phyloP scores from a whole-genome alignment of 495 filamentous ascomycete species.

The Podospora didyma region DNA sequence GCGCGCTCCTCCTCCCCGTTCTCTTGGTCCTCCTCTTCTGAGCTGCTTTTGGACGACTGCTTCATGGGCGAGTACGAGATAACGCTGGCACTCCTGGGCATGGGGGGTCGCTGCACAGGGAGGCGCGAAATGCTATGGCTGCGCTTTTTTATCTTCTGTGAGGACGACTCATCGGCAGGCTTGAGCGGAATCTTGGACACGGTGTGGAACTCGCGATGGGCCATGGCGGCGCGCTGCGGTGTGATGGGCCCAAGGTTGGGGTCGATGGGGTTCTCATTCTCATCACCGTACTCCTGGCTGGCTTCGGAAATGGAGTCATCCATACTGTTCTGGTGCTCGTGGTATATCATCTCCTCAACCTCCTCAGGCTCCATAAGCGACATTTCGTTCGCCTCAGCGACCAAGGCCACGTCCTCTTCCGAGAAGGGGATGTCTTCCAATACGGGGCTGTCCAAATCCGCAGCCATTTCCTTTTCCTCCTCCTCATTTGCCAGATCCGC shows the following conservation, averaged over 20 bases:
- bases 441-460: slow-evolving; percentile 23
- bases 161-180: slow-evolving; percentile 58
- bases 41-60: no score
- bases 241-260: slow-evolving; percentile 32
- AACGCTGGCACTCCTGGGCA: slow-evolving; percentile 38
- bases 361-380: slow-evolving; percentile 42
- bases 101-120: slow-evolving; percentile 30
- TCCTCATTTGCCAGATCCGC: slow-evolving; percentile 34
- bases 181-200: slow-evolving; percentile 75
- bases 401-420: slow-evolving; percentile 44
- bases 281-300: slow-evolving; percentile 61
- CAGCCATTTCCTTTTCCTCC: slow-evolving; percentile 14
- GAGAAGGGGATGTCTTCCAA: slow-evolving; percentile 35
- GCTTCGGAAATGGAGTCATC: slow-evolving; percentile 51
- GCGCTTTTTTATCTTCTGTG: slow-evolving; percentile 45
- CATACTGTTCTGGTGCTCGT: slow-evolving; percentile 5
- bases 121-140: slow-evolving; percentile 53
- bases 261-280: slow-evolving; percentile 55
- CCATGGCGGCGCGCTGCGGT: slow-evolving; percentile 21
- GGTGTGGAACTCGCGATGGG: slow-evolving; percentile 53
- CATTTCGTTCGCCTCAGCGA: slow-evolving; percentile 49
- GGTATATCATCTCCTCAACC: slow-evolving; percentile 21
- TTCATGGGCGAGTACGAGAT: slow-evolving; percentile 43
- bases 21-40: slow-evolving; percentile 14
- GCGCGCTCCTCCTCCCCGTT: slow-evolving; percentile 17